Conservation (phyloP, 352 stramenopile genomes). For the Phytopythium montanum region DNA sequence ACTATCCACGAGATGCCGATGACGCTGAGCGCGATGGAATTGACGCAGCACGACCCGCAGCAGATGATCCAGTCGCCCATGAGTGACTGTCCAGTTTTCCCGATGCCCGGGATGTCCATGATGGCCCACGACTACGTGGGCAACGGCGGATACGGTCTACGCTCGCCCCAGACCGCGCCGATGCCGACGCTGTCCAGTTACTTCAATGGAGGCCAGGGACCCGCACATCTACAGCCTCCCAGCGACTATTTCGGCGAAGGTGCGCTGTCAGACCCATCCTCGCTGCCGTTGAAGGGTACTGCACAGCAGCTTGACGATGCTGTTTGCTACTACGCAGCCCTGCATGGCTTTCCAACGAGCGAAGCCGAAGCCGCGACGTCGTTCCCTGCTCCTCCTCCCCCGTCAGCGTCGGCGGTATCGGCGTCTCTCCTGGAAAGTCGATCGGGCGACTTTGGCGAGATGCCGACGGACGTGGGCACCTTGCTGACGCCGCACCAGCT, state of each 20-base stretch:
- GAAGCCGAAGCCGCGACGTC: background rate
- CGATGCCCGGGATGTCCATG: background rate
- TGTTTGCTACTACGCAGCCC: background rate
- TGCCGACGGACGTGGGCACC: background rate
- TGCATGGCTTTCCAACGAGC: background rate
- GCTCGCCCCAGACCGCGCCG: background rate
- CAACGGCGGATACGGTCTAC: background rate
- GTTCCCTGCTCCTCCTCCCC: no score
- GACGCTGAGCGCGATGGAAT: background rate
- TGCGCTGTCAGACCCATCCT: background rate
- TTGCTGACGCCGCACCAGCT: slow-evolving; percentile 1
- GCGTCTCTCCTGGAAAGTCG: background rate
- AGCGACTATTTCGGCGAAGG: slow-evolving; percentile 5
- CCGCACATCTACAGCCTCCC: background rate
- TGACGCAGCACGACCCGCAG: background rate
- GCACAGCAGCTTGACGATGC: background rate
- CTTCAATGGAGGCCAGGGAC: background rate
- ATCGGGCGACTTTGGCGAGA: background rate
- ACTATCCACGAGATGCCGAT: slow-evolving; percentile 7
- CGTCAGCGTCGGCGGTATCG: background rate
- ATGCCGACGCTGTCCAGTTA: slow-evolving; percentile 5
- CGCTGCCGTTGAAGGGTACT: background rate
- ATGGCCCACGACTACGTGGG: background rate
- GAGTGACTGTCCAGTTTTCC: background rate
- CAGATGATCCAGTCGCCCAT: background rate